A percentile compares a stretch with the other conserved stretches of the same genome.
These are phyloP conservation scores for Phytopythium cucurbitacearum DNA, from an alignment of 352 stramenopile genomes.

Conservation along the genomic window DNA sequence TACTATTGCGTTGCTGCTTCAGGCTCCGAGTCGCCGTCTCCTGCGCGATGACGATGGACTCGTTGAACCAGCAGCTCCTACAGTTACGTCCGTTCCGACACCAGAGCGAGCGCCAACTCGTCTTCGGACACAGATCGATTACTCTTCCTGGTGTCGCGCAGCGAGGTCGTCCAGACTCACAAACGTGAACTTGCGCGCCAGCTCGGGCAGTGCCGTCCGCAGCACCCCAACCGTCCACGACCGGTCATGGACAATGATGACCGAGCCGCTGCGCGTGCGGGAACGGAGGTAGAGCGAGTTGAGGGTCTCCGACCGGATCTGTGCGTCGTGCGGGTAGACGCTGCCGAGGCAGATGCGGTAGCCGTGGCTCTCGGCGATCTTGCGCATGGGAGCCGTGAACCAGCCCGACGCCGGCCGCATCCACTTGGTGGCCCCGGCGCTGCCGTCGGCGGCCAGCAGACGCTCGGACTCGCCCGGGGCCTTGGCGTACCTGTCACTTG, in stretches of 20 bases:
- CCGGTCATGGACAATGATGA: slow-evolving; percentile 85
- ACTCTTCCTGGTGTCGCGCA: slow-evolving; percentile 19
- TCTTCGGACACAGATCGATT: background rate
- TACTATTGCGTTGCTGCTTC: no score
- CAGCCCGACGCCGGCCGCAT: slow-evolving; percentile 79
- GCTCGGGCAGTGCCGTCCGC: slow-evolving; percentile 40
- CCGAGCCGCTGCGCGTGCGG: slow-evolving; percentile 58
- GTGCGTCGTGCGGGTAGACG: slow-evolving; percentile 84
- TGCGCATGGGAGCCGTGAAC: slow-evolving; percentile 80
- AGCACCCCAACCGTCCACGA: slow-evolving; percentile 77
- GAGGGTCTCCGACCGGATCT: slow-evolving; percentile 66
- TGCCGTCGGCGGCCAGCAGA: slow-evolving; percentile 10
- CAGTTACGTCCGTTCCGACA: no score
- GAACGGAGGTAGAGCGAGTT: slow-evolving; percentile 58
- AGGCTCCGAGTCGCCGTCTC: no score
- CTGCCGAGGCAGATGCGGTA: slow-evolving; percentile 84
- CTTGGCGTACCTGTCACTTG: slow-evolving; percentile 9
- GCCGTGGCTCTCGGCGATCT: slow-evolving; percentile 64
- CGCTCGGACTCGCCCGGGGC: slow-evolving; percentile 8
- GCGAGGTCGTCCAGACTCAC: slow-evolving; percentile 66
- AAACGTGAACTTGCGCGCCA: slow-evolving; percentile 53
- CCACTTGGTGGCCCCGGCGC: slow-evolving; percentile 36
- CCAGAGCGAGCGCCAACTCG: background rate
- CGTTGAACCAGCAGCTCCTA: no score
- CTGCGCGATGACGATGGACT: no score